These are phyloP conservation scores for Pugionium dolabratum DNA, from an alignment of 345 rosid species.

Conservation along the genomic window DNA sequence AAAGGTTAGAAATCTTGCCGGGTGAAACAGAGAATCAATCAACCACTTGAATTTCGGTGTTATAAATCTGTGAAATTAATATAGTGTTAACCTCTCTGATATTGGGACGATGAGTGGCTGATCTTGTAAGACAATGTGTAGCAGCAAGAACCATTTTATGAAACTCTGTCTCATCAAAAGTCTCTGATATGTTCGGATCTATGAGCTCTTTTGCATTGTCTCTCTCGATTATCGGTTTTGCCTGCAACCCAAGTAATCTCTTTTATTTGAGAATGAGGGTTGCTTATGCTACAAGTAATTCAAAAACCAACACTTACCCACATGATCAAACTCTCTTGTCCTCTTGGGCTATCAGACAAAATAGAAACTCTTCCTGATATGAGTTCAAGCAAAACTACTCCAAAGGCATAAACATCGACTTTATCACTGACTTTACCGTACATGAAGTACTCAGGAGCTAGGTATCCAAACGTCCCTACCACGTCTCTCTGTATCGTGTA, in stretches of 20 bases:
- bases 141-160: conserved; percentile 78
- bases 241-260: conserved; percentile 54
- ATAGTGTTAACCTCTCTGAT: conserved; percentile 58
- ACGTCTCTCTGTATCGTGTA: conserved; percentile 62
- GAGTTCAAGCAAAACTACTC: conserved; percentile 85
- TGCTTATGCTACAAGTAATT: conserved; percentile 13
- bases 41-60: not conserved
- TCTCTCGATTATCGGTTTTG: conserved; percentile 62
- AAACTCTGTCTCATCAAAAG: conserved; percentile 60
- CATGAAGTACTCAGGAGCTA: conserved; percentile 98
- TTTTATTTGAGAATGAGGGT: not conserved
- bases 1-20: conserved; percentile 1
- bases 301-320: conserved; percentile 62
- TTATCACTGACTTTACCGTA: conserved; percentile 90
- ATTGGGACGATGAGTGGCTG: conserved; percentile 78
- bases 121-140: conserved; percentile 59
- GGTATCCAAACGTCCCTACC: conserved; percentile 95
- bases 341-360: conserved; percentile 55
- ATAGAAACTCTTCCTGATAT: conserved; percentile 82
- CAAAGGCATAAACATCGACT: conserved; percentile 91
- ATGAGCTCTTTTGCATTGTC: conserved; percentile 57
- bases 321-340: conserved; percentile 82
- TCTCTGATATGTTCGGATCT: conserved; percentile 61
- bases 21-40: conserved; percentile 13
- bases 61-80: not conserved